phyloP scores from a whole-genome alignment of 2,329 filamentous ascomycete species.

The Colletotrichum liaoningense region DNA sequence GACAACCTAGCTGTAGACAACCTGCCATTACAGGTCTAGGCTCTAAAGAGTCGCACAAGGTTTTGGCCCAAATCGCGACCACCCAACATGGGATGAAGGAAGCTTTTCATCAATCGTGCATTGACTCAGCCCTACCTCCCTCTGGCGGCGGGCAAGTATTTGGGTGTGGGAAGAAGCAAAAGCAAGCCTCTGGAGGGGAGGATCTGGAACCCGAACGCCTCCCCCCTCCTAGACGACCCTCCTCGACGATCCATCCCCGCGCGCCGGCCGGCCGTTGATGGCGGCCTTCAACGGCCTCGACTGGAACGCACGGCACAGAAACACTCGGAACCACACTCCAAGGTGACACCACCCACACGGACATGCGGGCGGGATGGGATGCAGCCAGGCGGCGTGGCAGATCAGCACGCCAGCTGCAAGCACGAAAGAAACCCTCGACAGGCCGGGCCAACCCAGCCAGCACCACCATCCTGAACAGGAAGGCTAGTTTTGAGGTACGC shows the following conservation, averaged over 20 bases:
- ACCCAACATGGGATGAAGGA: constrained; percentile 21
- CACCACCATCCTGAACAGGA: not conserved
- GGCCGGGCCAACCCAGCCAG: not conserved
- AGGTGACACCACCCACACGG: not conserved
- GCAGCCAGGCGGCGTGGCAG: not conserved
- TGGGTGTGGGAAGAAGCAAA: not conserved
- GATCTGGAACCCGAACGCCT: not conserved
- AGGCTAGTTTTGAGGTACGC: not conserved
- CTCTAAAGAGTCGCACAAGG: not conserved
- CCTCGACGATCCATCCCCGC: not conserved
- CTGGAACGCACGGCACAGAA: not conserved
- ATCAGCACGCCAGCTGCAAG: constrained; percentile 10
- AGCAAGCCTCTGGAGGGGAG: not conserved
- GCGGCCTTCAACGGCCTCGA: constrained; percentile 4
- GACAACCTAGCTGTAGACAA: not conserved
- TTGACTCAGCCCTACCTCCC: constrained; percentile 26
- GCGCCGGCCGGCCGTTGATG: not conserved
- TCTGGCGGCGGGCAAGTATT: not conserved
- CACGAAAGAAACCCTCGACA: not conserved
- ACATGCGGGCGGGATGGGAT: not conserved
- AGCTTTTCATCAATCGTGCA: constrained; percentile 11
- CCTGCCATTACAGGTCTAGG: not conserved
- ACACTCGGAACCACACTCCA: not conserved
- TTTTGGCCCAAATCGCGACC: not conserved
- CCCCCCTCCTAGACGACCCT: not conserved